These are phyloP conservation scores for Fusarium denticulatum DNA, from an alignment of 2,329 filamentous ascomycete genomes.

Conservation along the genomic window DNA sequence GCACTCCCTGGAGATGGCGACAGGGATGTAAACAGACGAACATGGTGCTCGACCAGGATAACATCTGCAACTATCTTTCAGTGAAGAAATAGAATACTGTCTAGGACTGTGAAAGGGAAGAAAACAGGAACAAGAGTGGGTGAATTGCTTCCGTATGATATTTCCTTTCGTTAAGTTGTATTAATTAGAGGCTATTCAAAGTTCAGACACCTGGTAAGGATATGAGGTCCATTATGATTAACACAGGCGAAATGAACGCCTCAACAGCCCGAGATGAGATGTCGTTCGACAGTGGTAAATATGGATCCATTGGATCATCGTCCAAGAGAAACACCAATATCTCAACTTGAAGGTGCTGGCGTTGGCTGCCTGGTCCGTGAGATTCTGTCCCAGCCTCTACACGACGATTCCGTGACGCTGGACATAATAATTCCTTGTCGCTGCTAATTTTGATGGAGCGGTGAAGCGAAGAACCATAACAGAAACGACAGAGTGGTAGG, in stretches of 20 bases:
- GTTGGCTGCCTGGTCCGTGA: background rate
- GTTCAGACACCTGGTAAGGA: background rate
- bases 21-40: conserved; percentile 24
- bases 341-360: background rate
- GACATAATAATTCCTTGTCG: conserved; percentile 14
- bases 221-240: conserved; percentile 2
- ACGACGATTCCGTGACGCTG: background rate
- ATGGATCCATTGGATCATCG: conserved; percentile 42
- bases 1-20: conserved; percentile 28
- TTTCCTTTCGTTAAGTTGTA: background rate
- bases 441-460: conserved; percentile 28
- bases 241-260: conserved; percentile 24
- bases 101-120: background rate
- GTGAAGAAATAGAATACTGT: background rate
- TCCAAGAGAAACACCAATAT: conserved; percentile 24
- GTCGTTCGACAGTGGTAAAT: conserved; percentile 37
- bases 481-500: conserved; percentile 21
- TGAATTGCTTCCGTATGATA: background rate
- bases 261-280: conserved; percentile 26
- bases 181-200: background rate
- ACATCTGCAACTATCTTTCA: background rate
- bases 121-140: background rate
- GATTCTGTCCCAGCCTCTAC: background rate
- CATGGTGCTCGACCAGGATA: conserved; percentile 8
- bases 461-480: conserved; percentile 32